A percentile compares a stretch with the other conserved stretches of the same genome.
phyloP scores from a whole-genome alignment of 2,329 filamentous ascomycete genomes.

The Raffaelea ambrosiae region DNA sequence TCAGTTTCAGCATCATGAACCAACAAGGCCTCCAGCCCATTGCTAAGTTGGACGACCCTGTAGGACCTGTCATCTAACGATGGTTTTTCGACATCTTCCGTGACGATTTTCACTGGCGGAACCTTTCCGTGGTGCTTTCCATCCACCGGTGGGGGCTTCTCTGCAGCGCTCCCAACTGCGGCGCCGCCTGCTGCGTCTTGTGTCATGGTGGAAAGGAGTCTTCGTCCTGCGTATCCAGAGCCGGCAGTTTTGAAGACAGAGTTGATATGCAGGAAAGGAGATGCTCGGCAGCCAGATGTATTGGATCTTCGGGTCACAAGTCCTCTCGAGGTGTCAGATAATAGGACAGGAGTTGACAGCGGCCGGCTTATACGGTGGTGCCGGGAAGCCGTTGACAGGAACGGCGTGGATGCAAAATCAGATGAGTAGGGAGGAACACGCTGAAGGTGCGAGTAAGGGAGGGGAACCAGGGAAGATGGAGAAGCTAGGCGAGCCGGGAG shows the following conservation, averaged over 20 bases:
- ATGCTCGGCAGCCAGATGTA: too few species aligned
- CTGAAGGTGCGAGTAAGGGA: too few species aligned
- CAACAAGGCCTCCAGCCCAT: constrained; percentile 81
- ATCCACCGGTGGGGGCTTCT: neutral
- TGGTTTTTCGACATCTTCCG: constrained; percentile 72
- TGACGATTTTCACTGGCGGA: constrained; percentile 33
- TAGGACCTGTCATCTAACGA: constrained; percentile 81
- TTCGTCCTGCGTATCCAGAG: neutral
- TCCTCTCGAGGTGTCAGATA: too few species aligned
- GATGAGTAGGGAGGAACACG: neutral
- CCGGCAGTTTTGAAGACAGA: neutral
- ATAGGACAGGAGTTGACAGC: too few species aligned
- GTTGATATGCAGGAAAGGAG: neutral
- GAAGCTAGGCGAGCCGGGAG: neutral
- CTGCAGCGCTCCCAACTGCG: neutral
- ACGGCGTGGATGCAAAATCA: neutral
- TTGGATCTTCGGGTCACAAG: too few species aligned
- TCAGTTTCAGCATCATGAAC: constrained; percentile 94
- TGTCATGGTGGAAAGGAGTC: neutral
- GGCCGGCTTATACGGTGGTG: too few species aligned
- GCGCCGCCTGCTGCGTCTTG: neutral
- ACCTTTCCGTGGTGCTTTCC: neutral
- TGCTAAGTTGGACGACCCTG: constrained; percentile 74
- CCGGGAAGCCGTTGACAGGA: neutral
- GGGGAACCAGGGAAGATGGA: neutral